A percentile compares a stretch with the other conserved stretches of the same genome.
Conservation (phyloP, 352 stramenopile species). For the Albugo laibachii region DNA sequence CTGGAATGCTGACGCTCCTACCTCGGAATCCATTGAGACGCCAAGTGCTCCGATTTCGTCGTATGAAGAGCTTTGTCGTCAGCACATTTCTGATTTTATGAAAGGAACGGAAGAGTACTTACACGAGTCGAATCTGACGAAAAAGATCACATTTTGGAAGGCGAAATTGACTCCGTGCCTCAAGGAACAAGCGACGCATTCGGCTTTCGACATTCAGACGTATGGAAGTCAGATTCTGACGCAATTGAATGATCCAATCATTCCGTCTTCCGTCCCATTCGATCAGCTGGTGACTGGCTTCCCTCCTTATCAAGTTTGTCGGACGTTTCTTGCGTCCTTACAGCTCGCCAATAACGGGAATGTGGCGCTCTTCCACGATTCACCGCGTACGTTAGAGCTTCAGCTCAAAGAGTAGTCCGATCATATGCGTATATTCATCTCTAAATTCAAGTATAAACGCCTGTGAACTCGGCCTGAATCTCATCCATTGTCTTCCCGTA, state of each 20-base stretch:
- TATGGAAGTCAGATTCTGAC: background rate
- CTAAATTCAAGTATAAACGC: too few relatives aligned
- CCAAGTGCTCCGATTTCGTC: too few relatives aligned
- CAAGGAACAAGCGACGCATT: slow-evolving; percentile 20
- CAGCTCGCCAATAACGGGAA: slow-evolving; percentile 84
- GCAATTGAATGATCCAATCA: slow-evolving; percentile 13
- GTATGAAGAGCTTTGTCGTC: slow-evolving; percentile 13
- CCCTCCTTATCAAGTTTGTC: slow-evolving; percentile 63
- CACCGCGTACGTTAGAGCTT: too few relatives aligned
- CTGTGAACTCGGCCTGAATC: slow-evolving; percentile 27
- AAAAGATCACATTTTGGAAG: slow-evolving; percentile 29
- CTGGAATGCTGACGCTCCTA: too few relatives aligned
- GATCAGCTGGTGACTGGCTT: slow-evolving; percentile 29
- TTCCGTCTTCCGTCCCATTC: slow-evolving; percentile 41
- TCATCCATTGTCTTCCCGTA: slow-evolving; percentile 30
- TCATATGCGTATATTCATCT: too few relatives aligned
- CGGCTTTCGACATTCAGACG: background rate
- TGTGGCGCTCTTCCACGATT: slow-evolving; percentile 51
- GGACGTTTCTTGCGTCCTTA: slow-evolving; percentile 79
- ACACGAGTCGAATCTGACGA: slow-evolving; percentile 23
- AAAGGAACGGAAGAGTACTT: slow-evolving; percentile 62
- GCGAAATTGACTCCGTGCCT: slow-evolving; percentile 47
- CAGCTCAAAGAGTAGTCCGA: too few relatives aligned
- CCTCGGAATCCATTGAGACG: too few relatives aligned
- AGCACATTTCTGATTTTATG: slow-evolving; percentile 67